These are phyloP conservation scores for Talaromyces sp. DNA, from an alignment of 2,329 filamentous ascomycete species.

Conservation along the genomic window DNA sequence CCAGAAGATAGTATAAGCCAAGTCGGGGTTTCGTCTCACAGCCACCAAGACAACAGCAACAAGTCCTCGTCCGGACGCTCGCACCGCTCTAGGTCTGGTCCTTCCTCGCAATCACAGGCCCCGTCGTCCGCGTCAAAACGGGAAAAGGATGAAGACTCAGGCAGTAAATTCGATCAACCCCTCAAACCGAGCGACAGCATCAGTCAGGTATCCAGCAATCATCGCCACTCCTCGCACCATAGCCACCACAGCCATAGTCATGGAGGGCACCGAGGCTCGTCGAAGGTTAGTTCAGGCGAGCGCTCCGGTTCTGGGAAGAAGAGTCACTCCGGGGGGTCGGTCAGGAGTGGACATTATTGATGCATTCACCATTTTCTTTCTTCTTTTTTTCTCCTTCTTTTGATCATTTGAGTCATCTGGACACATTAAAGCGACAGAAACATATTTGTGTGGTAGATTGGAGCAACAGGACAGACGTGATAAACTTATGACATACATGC, in stretches of 20 bases:
- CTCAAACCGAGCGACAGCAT: slow-evolving; percentile 38
- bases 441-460: neutral
- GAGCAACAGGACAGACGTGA: slow-evolving; percentile 9
- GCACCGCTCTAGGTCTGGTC: slow-evolving; percentile 24
- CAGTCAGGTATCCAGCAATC: slow-evolving; percentile 36
- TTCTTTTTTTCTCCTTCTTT: neutral
- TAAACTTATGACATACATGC: neutral
- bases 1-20: slow-evolving; percentile 78
- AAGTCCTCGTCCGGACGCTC: slow-evolving; percentile 20
- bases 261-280: neutral
- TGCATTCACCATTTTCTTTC: too few relatives aligned
- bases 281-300: neutral
- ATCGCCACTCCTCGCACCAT: neutral
- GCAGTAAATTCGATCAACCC: slow-evolving; percentile 37
- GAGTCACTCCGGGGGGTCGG: neutral
- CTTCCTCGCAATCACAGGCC: slow-evolving; percentile 11
- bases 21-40: slow-evolving; percentile 39
- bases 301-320: neutral
- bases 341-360: neutral
- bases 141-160: slow-evolving; percentile 14
- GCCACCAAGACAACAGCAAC: slow-evolving; percentile 22
- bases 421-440: slow-evolving; percentile 1
- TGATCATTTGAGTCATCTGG: neutral
- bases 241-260: neutral
- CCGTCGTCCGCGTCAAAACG: slow-evolving; percentile 27